Percentiles rank a stretch among this genome's conserved stretches.
phyloP scores from a whole-genome alignment of 257 asterid genomes.

The Nicotiana attenuata region DNA sequence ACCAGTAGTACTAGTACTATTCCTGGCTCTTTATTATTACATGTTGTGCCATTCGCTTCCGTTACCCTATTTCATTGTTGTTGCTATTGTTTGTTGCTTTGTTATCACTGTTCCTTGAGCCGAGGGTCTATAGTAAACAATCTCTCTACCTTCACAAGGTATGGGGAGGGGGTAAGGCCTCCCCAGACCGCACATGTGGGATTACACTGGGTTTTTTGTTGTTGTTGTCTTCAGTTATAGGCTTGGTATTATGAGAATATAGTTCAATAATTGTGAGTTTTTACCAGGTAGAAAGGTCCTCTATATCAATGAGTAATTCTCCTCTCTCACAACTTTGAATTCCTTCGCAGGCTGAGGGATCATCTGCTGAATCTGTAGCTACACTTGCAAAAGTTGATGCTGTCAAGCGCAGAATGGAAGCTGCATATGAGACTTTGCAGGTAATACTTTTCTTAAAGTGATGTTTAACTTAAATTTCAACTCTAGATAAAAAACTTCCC shows the following conservation, averaged over 20 bases:
- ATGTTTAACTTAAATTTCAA: background rate
- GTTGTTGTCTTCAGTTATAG: background rate
- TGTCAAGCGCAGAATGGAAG: constrained; percentile 94
- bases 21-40: no score
- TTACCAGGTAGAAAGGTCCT: background rate
- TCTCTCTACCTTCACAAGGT: no score
- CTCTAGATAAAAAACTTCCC: background rate
- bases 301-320: background rate
- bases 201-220: no score
- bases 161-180: no score
- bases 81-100: no score
- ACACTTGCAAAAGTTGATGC: constrained; percentile 92
- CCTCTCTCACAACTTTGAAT: constrained; percentile 5
- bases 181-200: no score
- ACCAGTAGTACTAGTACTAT: no score
- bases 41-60: no score
- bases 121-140: no score
- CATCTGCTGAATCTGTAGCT: constrained; percentile 87
- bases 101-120: no score
- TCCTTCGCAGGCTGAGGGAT: constrained; percentile 77
- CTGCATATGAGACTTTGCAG: constrained; percentile 96
- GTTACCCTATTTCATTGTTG: no score
- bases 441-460: constrained; percentile 23
- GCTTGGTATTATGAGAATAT: background rate
- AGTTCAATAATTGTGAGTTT: background rate